Conservation (phyloP, 768 basidiomycete species). For the Rossbeevera mucosa region DNA sequence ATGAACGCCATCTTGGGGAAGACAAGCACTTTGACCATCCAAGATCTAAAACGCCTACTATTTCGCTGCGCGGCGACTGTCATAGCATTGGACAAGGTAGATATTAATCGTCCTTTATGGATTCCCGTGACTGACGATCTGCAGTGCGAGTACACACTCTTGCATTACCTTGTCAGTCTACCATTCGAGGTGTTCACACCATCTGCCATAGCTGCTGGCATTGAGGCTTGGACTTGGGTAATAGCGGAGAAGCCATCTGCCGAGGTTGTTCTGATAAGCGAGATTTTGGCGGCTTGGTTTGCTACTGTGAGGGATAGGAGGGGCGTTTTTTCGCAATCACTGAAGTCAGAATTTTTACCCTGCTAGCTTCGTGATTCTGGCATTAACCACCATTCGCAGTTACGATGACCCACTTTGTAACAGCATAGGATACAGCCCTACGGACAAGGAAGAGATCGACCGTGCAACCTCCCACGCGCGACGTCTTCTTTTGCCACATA, state of each 20-base stretch:
- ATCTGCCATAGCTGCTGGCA: slow-evolving; percentile 76
- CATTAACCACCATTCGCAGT: slow-evolving; percentile 40
- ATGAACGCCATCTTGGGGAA: slow-evolving; percentile 67
- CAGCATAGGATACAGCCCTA: slow-evolving; percentile 84
- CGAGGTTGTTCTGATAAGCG: slow-evolving; percentile 80
- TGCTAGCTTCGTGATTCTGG: not conserved
- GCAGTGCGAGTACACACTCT: slow-evolving; percentile 79
- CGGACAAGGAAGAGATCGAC: slow-evolving; percentile 80
- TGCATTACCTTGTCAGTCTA: slow-evolving; percentile 81
- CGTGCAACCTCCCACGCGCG: slow-evolving; percentile 64
- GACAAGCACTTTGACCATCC: slow-evolving; percentile 67
- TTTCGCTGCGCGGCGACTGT: slow-evolving; percentile 84
- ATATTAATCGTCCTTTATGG: not conserved
- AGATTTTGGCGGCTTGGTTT: slow-evolving; percentile 85
- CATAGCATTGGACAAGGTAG: slow-evolving; percentile 62
- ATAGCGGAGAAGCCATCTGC: slow-evolving; percentile 78
- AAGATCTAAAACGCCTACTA: slow-evolving; percentile 79
- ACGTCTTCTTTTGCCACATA: slow-evolving; percentile 77
- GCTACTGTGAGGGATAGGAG: slow-evolving; percentile 69
- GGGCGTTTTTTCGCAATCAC: slow-evolving; percentile 75
- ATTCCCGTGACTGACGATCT: slow-evolving; percentile 2
- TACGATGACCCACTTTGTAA: slow-evolving; percentile 85
- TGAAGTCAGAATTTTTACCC: slow-evolving; percentile 60
- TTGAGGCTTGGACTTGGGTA: slow-evolving; percentile 96
- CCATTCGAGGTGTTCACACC: slow-evolving; percentile 91